Percentiles rank a stretch among this genome's conserved stretches.
phyloP scores from a whole-genome alignment of 1,139 yeast species.

The Saccharomyces hybrid region DNA sequence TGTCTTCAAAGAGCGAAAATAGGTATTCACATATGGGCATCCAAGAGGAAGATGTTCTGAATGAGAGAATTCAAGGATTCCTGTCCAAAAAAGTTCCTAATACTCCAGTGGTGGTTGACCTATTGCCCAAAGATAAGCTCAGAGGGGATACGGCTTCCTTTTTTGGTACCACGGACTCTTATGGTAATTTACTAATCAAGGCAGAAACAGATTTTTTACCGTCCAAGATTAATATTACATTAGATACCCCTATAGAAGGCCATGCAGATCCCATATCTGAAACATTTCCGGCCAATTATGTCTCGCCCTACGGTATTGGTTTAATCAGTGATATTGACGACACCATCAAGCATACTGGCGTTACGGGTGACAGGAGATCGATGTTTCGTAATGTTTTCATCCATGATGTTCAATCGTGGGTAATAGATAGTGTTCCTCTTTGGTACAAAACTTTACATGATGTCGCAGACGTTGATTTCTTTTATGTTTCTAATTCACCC shows the following conservation, averaged over 20 bases:
- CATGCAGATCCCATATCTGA: conserved; percentile 11
- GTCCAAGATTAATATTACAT: conserved; percentile 33
- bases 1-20: conserved; percentile 2
- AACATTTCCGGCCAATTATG: conserved; percentile 11
- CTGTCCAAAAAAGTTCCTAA: conserved; percentile 52
- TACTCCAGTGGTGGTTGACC: conserved; percentile 43
- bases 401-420: conserved; percentile 56
- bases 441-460: conserved; percentile 52
- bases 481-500: conserved; percentile 93
- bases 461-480: conserved; percentile 50
- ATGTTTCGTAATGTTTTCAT: conserved; percentile 71
- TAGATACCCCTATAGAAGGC: conserved; percentile 20
- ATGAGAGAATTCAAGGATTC: conserved; percentile 52
- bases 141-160: conserved; percentile 26
- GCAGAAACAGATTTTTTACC: conserved; percentile 51
- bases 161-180: conserved; percentile 43
- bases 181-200: conserved; percentile 50
- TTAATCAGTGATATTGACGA: conserved; percentile 92
- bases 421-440: conserved; percentile 60
- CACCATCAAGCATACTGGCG: conserved; percentile 85
- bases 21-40: conserved; percentile 4
- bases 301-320: conserved; percentile 41
- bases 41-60: conserved; percentile 35
- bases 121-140: conserved; percentile 40
- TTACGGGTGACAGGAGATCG: conserved; percentile 77